Percentiles rank a stretch among this genome's conserved stretches.
Evolutionary conservation across 768 basidiomycete species (phyloP).

Genomic region (Dioszegia hungarica): DNA sequence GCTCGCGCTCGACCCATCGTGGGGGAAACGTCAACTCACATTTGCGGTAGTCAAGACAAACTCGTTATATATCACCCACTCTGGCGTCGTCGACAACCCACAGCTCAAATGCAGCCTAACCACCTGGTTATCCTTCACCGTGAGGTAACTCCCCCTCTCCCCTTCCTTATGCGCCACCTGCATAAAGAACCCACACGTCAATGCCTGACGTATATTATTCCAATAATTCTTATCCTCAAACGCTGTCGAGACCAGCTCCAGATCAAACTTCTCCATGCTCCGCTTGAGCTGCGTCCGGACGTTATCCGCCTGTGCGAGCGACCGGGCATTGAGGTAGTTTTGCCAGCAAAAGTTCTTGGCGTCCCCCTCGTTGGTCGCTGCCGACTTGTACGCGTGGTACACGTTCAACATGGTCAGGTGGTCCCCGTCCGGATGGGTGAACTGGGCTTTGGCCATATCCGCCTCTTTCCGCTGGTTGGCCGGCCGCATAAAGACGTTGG

Average conservation of each 20-base stretch:
- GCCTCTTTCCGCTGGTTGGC: conserved; percentile 82
- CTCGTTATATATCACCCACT: conserved; percentile 91
- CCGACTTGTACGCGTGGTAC: conserved; percentile 78
- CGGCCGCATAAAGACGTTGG: conserved; percentile 91
- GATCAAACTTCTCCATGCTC: conserved; percentile 83
- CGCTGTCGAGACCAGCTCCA: conserved; percentile 65
- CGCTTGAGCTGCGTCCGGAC: conserved; percentile 83
- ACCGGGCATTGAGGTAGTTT: conserved; percentile 76
- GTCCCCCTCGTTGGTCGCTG: conserved; percentile 59
- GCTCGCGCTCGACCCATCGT: background rate
- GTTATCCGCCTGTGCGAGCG: conserved; percentile 86
- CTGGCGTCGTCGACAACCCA: conserved; percentile 77
- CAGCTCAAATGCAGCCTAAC: conserved; percentile 80
- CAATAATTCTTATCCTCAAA: conserved; percentile 67
- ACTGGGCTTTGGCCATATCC: conserved; percentile 79
- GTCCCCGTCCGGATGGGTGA: conserved; percentile 92
- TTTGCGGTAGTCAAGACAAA: conserved; percentile 79
- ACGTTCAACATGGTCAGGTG: conserved; percentile 92
- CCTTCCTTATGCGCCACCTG: conserved; percentile 93
- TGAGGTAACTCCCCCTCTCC: conserved; percentile 77
- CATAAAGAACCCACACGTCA: conserved; percentile 96
- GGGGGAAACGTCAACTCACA: conserved; percentile 30
- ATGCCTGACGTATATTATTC: conserved; percentile 68
- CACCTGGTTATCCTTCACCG: conserved; percentile 90
- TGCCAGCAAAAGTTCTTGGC: conserved; percentile 79